Evolutionary conservation across 345 rosid genomes (phyloP).

Genomic region (Ceriops zippeliana): DNA sequence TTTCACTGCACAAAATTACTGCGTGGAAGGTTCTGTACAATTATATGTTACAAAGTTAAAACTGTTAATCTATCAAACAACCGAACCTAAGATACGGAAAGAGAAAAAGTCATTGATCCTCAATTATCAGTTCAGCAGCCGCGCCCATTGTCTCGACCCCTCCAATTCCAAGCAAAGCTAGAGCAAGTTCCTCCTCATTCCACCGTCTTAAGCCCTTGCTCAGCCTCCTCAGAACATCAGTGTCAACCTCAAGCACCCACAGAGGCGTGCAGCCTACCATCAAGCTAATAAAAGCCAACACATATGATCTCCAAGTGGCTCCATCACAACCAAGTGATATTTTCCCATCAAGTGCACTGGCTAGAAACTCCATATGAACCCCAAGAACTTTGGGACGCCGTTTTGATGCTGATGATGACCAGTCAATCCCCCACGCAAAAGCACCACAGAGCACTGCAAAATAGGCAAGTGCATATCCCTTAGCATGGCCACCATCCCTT

Average conservation of each 20-base stretch:
- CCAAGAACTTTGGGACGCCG: constrained; percentile 69
- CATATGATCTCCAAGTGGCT: constrained; percentile 79
- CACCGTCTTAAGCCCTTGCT: constrained; percentile 76
- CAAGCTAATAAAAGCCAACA: constrained; percentile 71
- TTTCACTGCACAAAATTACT: background rate
- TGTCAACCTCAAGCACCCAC: constrained; percentile 81
- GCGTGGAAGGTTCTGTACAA: background rate
- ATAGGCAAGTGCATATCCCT: constrained; percentile 75
- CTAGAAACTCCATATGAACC: constrained; percentile 74
- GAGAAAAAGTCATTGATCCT: background rate
- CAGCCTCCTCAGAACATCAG: constrained; percentile 66
- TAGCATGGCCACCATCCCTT: constrained; percentile 62
- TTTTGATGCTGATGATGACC: constrained; percentile 55
- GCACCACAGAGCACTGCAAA: constrained; percentile 69
- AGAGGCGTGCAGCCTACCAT: constrained; percentile 65
- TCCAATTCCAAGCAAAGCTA: constrained; percentile 66
- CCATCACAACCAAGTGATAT: constrained; percentile 80
- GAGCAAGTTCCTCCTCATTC: constrained; percentile 84
- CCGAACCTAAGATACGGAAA: background rate
- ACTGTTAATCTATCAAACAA: background rate
- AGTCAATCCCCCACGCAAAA: constrained; percentile 92
- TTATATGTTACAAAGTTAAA: background rate
- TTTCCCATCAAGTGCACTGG: constrained; percentile 81
- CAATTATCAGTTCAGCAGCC: constrained; percentile 70
- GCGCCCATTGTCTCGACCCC: constrained; percentile 60